Conservation (phyloP, 164 flowering plant species). For the Liriodendron chinense region DNA sequence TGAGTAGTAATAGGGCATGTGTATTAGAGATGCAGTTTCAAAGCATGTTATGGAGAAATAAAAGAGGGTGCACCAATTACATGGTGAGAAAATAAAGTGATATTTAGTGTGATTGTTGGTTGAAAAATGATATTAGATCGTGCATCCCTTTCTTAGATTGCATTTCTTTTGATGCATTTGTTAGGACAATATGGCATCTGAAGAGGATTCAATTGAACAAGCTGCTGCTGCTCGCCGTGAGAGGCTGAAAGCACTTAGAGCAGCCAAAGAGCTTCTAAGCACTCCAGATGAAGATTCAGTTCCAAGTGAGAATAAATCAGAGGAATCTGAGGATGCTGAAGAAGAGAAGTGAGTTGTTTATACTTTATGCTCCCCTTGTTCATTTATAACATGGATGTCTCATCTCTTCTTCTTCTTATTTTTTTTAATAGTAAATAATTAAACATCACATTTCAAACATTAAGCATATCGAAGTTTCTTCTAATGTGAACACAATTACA, state of each 20-base stretch:
- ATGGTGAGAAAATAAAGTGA: no score
- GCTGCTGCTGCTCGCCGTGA: constrained; percentile 72
- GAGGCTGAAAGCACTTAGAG: constrained; percentile 80
- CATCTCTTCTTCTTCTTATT: background rate
- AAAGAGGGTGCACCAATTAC: no score
- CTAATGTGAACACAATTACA: no score
- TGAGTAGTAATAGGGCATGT: background rate
- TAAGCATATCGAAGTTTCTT: no score
- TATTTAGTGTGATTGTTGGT: background rate
- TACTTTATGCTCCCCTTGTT: background rate
- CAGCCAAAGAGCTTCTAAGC: constrained; percentile 62
- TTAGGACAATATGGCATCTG: constrained; percentile 38
- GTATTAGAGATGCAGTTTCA: no score
- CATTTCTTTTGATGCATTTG: background rate
- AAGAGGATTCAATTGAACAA: constrained; percentile 72
- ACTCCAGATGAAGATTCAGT: constrained; percentile 50
- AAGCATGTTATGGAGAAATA: no score
- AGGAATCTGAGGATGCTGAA: constrained; percentile 26
- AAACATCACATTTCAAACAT: no score
- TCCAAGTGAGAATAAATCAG: constrained; percentile 18
- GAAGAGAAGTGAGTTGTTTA: constrained; percentile 42
- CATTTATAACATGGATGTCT: background rate
- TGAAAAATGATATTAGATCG: background rate
- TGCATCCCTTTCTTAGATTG: background rate
- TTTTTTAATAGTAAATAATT: no score